phyloP scores from a whole-genome alignment of 2,329 filamentous ascomycete species.

The Pyricularia pennisetigena region DNA sequence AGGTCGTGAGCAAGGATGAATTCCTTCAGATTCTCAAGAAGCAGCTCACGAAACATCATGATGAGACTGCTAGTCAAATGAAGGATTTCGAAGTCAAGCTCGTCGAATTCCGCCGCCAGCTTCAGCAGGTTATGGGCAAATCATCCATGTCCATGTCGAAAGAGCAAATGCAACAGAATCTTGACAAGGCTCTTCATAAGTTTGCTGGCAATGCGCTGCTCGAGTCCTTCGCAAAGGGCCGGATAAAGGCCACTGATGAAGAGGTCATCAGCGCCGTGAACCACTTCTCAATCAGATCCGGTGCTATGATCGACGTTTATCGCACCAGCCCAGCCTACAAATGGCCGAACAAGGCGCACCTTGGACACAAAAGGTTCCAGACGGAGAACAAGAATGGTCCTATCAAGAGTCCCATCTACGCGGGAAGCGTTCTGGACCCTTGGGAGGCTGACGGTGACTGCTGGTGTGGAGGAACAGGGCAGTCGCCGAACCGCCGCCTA shows the following conservation, averaged over 20 bases:
- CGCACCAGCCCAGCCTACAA: constrained; percentile 50
- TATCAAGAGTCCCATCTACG: not conserved
- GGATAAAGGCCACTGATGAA: constrained; percentile 32
- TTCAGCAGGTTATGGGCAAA: constrained; percentile 23
- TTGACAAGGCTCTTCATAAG: constrained; percentile 30
- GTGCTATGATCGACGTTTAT: constrained; percentile 51
- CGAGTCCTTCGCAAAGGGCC: constrained; percentile 33
- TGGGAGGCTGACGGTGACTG: constrained; percentile 81
- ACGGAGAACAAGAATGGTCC: not conserved
- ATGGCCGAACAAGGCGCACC: constrained; percentile 8
- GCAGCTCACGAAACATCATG: constrained; percentile 17
- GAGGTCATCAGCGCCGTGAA: constrained; percentile 53
- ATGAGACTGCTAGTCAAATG: not conserved
- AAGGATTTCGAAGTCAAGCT: constrained; percentile 7
- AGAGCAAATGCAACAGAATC: constrained; percentile 28
- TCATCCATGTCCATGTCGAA: constrained; percentile 23
- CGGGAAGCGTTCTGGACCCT: constrained; percentile 34
- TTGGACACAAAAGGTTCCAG: constrained; percentile 9
- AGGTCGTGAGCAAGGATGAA: constrained; percentile 36
- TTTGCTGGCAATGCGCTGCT: constrained; percentile 35
- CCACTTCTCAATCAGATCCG: constrained; percentile 57
- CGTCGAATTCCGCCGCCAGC: constrained; percentile 27
- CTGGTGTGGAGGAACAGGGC: constrained; percentile 59
- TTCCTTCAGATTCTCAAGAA: constrained; percentile 33
- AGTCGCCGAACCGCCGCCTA: constrained; percentile 28